These are phyloP conservation scores for Cordyceps militaris DNA, from an alignment of 2,329 filamentous ascomycete species.

Conservation along the genomic window DNA sequence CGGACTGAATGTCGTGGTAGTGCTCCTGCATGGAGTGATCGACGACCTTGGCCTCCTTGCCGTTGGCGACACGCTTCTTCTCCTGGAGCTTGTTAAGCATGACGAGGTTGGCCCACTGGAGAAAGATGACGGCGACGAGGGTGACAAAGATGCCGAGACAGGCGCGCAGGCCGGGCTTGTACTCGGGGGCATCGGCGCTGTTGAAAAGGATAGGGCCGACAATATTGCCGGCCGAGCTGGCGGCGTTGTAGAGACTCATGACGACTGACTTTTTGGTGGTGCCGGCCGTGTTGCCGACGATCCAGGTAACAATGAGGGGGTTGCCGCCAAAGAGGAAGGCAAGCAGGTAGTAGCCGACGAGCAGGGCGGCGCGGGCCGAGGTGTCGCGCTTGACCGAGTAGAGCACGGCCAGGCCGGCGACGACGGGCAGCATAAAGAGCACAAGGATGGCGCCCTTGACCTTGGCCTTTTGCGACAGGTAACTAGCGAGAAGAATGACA, in stretches of 20 bases:
- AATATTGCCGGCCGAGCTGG: conserved; percentile 57
- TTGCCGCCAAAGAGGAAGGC: conserved; percentile 61
- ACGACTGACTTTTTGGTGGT: conserved; percentile 60
- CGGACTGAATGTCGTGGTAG: conserved; percentile 29
- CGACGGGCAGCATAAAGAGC: conserved; percentile 49
- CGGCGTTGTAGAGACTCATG: conserved; percentile 58
- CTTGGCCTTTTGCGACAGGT: conserved; percentile 47
- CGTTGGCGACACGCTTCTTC: conserved; percentile 46
- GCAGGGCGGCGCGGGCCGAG: conserved; percentile 37
- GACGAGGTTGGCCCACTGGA: conserved; percentile 49
- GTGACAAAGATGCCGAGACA: conserved; percentile 49
- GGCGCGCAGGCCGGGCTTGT: conserved; percentile 48
- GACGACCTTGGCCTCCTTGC: conserved; percentile 52
- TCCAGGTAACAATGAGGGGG: conserved; percentile 61
- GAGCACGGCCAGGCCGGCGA: conserved; percentile 52
- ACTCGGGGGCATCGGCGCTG: conserved; percentile 48
- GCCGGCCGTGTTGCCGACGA: conserved; percentile 61
- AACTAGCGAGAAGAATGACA: conserved; percentile 52
- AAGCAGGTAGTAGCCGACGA: conserved; percentile 58
- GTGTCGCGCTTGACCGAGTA: conserved; percentile 42
- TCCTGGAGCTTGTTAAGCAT: conserved; percentile 52
- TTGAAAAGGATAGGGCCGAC: conserved; percentile 59
- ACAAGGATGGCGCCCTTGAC: conserved; percentile 51
- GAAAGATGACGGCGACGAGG: conserved; percentile 42
- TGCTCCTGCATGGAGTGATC: conserved; percentile 54